A percentile compares a stretch with the other conserved stretches of the same genome.
phyloP scores from a whole-genome alignment of 176 grass and related monocot genomes.

The Canna indica region DNA sequence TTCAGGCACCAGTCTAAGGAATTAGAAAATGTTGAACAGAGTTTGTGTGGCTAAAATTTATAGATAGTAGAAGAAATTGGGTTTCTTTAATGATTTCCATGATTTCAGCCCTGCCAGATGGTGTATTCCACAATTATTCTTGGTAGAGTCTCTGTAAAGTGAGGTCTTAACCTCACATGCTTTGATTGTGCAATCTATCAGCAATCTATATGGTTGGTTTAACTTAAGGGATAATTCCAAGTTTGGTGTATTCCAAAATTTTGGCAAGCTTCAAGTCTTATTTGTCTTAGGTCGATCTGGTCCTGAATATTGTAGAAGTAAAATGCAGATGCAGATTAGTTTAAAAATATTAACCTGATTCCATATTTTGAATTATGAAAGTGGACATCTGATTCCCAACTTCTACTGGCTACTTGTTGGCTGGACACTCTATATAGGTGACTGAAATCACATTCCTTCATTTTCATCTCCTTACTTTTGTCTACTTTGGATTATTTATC shows the following conservation, averaged over 20 bases:
- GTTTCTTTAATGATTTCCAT: background rate
- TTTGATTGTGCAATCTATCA: background rate
- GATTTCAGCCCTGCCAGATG: background rate
- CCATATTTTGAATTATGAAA: background rate
- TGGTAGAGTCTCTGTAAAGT: background rate
- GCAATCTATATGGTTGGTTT: background rate
- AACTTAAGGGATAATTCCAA: no score
- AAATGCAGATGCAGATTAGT: background rate
- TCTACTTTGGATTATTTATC: no score
- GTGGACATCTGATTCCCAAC: background rate
- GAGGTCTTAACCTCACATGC: background rate
- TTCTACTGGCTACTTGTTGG: background rate
- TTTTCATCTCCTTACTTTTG: no score
- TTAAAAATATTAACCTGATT: background rate
- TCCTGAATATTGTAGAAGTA: background rate
- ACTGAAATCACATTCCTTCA: no score
- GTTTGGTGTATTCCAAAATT: no score
- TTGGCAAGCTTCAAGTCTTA: background rate
- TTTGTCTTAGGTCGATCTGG: background rate
- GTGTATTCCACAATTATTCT: background rate
- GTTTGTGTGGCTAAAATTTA: conserved; percentile 20
- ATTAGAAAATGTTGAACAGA: conserved; percentile 10
- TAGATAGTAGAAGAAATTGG: background rate
- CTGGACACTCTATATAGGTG: no score
- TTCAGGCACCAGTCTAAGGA: conserved; percentile 10